Conservation (phyloP, 306 rosid genomes). For the Lathyrus aphaca region DNA sequence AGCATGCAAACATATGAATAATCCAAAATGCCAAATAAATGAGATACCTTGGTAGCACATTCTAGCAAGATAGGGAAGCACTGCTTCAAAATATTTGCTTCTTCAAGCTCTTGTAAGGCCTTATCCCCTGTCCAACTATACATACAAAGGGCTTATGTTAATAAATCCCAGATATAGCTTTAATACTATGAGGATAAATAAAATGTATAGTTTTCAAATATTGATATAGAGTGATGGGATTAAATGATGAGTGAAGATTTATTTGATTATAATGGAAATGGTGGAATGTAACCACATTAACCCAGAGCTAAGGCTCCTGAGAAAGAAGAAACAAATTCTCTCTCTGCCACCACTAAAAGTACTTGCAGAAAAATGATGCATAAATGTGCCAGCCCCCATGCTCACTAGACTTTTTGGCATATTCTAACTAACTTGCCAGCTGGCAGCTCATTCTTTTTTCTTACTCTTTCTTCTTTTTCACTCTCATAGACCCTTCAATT, state of each 20-base stretch:
- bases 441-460: no score
- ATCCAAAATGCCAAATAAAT: slow-evolving; percentile 30
- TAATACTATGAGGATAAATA: slow-evolving; percentile 20
- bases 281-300: no score
- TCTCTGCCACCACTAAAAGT: no score
- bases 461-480: no score
- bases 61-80: slow-evolving; percentile 85
- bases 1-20: slow-evolving; percentile 34
- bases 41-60: slow-evolving; percentile 82
- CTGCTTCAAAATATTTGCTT: slow-evolving; percentile 78
- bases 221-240: slow-evolving; percentile 5
- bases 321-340: no score
- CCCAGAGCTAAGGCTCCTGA: no score
- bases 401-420: no score
- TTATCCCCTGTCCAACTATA: slow-evolving; percentile 90
- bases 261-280: no score
- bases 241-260: not conserved
- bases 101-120: slow-evolving; percentile 86
- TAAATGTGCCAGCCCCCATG: no score
- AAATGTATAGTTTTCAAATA: slow-evolving; percentile 12
- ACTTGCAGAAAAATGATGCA: no score
- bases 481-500: no score
- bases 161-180: slow-evolving; percentile 16
- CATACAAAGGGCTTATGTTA: slow-evolving; percentile 32
- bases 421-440: no score